Evolutionary conservation across 805 yeast genomes (phyloP).

Genomic region (Myxozyma lipomycoides): DNA sequence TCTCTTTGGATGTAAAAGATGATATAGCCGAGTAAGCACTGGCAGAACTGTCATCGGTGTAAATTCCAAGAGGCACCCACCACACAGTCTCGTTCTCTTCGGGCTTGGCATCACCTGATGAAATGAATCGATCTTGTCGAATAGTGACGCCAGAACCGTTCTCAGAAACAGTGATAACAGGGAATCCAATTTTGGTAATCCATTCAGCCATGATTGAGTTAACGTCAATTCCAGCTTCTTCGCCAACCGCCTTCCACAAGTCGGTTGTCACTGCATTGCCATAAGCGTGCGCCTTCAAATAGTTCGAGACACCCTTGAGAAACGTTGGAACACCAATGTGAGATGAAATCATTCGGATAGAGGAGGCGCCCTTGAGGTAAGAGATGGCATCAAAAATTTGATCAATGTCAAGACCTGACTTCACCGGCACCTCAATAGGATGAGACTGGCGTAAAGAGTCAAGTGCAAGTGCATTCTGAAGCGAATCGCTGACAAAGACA

Average conservation of each 20-base stretch:
- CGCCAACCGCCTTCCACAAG: constrained; percentile 69
- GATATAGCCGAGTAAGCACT: constrained; percentile 23
- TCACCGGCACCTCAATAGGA: constrained; percentile 80
- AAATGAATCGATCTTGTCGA: constrained; percentile 68
- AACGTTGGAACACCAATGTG: constrained; percentile 77
- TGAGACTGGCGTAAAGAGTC: constrained; percentile 79
- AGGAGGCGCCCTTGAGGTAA: constrained; percentile 74
- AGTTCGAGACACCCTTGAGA: constrained; percentile 73
- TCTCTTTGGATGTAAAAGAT: constrained; percentile 34
- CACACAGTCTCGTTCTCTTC: constrained; percentile 68
- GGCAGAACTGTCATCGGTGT: constrained; percentile 27
- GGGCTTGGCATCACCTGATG: constrained; percentile 71
- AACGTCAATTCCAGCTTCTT: constrained; percentile 69
- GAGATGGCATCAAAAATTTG: constrained; percentile 85
- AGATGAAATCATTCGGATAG: constrained; percentile 71
- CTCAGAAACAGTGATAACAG: constrained; percentile 65
- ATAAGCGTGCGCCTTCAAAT: constrained; percentile 70
- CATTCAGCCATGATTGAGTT: constrained; percentile 70
- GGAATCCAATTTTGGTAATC: constrained; percentile 77
- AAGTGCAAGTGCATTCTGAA: constrained; percentile 65
- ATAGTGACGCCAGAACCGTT: constrained; percentile 48
- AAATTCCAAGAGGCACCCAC: constrained; percentile 39
- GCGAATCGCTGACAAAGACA: constrained; percentile 66
- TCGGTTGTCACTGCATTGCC: constrained; percentile 75
- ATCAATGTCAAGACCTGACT: constrained; percentile 71